Evolutionary conservation across 306 rosid species (phyloP), one percentile per base, ranked within the genome.

Genomic region (Ziziphus jujuba): DNA sequence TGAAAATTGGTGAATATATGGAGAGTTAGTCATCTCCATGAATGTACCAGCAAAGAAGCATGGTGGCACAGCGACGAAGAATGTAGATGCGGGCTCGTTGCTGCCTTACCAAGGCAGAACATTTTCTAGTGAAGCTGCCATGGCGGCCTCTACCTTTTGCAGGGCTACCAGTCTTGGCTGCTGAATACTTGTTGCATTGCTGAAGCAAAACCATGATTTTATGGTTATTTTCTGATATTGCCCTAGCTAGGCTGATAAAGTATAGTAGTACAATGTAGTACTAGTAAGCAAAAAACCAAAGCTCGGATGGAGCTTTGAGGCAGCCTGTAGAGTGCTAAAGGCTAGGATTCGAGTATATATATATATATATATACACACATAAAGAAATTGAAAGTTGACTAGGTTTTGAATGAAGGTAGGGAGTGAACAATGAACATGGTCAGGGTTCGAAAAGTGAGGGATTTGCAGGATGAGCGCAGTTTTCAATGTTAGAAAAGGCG

Each of bases 1-100:
- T 31, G 67, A 44, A 19, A 53, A 33, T 25, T 2, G 64, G 22
- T 1, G 69, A 38, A 19, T 1, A 4, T 23, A 64, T 22, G 22
- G 44, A 33, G 25, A 23, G 38, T 81, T 76, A 87, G 8, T 90
- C 97, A 34, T 93, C 99, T 82, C 97, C 97, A 22, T 88, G 89
- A 62, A 93, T 85, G 69, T 90, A 93, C 92, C 95, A 93, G 74
- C 99, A 93, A 15, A 88, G 92, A 44, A 93, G 97, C 95, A 90
- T 87, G 75, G 96, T 90, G 68, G 99, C 99, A 66, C 99, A 93
- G 22, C 96, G 84, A 9, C 97, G 92, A 1, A 93, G 78, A 56
- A 93, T 93, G 77, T 93, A 93, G 17, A 93, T 78, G 20, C 96
- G 89, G 36, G 99, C 92, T 43, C 96, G 90, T 72, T 93, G 99